Evolutionary conservation across 2,329 filamentous ascomycete species (phyloP).

Genomic region (Triangularia setosa): DNA sequence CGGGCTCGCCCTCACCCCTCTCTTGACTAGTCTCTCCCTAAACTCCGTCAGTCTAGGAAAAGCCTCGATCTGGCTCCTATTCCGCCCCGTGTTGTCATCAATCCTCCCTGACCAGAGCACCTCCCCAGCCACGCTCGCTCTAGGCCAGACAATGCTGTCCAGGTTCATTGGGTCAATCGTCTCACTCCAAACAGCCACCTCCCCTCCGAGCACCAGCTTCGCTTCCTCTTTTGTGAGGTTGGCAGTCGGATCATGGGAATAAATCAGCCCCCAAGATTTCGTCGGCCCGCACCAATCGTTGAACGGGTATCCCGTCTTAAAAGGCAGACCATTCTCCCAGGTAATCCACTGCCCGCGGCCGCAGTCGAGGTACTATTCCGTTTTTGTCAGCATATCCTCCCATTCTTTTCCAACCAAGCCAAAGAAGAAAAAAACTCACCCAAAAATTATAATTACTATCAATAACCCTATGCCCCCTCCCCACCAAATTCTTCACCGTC

Average conservation of each 20-base stretch:
- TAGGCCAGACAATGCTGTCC: slow-evolving; percentile 74
- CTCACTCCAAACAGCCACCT: slow-evolving; percentile 79
- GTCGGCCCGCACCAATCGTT: slow-evolving; percentile 74
- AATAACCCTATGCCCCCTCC: slow-evolving; percentile 65
- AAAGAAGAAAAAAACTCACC: slow-evolving; percentile 43
- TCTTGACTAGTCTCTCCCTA: slow-evolving; percentile 68
- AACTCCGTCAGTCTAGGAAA: slow-evolving; percentile 68
- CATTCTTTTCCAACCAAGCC: not conserved
- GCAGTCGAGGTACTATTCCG: slow-evolving; percentile 72
- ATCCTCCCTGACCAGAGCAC: slow-evolving; percentile 73
- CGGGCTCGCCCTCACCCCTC: slow-evolving; percentile 60
- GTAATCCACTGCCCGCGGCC: slow-evolving; percentile 77
- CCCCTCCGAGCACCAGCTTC: slow-evolving; percentile 72
- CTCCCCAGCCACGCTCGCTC: slow-evolving; percentile 69
- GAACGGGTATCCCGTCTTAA: slow-evolving; percentile 61
- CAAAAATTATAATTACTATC: slow-evolving; percentile 75
- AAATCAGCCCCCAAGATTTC: slow-evolving; percentile 79
- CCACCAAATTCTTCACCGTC: slow-evolving; percentile 58
- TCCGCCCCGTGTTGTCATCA: slow-evolving; percentile 58
- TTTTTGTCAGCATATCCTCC: not conserved
- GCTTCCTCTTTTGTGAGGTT: slow-evolving; percentile 59
- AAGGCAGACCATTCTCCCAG: slow-evolving; percentile 55
- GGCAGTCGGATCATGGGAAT: slow-evolving; percentile 70
- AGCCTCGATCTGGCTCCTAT: slow-evolving; percentile 67
- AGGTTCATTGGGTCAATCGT: slow-evolving; percentile 72